phyloP scores from a whole-genome alignment of 169 alveolate genomes.

The Eimeria necatrix region DNA sequence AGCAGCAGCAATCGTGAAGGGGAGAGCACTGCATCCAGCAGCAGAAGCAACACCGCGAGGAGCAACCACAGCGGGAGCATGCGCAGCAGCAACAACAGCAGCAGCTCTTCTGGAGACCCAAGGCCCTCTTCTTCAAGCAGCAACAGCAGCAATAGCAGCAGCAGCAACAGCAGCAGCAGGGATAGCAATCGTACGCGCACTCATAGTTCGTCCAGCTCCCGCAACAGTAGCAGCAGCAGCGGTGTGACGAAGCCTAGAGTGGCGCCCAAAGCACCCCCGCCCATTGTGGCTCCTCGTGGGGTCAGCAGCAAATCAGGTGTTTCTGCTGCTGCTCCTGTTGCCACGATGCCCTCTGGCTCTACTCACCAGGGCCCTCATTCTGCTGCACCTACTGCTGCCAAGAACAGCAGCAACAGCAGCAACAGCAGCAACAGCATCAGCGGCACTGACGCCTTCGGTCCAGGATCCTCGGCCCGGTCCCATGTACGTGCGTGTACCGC shows the following conservation, averaged over 20 bases:
- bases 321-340: neutral
- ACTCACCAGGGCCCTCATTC: neutral
- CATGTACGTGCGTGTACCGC: neutral
- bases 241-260: neutral
- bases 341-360: neutral
- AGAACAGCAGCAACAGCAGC: constrained; percentile 43
- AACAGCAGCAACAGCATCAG: constrained; percentile 8
- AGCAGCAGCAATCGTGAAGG: constrained; percentile 36
- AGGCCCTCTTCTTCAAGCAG: constrained; percentile 1
- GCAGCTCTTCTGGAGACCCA: neutral
- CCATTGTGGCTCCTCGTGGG: neutral
- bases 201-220: neutral
- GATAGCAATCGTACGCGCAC: neutral
- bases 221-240: neutral
- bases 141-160: constrained; percentile 41
- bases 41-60: neutral
- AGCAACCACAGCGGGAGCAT: constrained; percentile 44
- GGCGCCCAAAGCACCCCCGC: constrained; percentile 41
- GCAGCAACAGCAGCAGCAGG: constrained; percentile 56
- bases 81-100: constrained; percentile 38
- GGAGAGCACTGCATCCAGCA: neutral
- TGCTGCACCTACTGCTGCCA: constrained; percentile 23
- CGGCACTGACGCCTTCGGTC: neutral
- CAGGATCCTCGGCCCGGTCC: neutral
- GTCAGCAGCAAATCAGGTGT: constrained; percentile 30